Conservation (phyloP, 2,329 filamentous ascomycete genomes). For the Diplocarpon mali region DNA sequence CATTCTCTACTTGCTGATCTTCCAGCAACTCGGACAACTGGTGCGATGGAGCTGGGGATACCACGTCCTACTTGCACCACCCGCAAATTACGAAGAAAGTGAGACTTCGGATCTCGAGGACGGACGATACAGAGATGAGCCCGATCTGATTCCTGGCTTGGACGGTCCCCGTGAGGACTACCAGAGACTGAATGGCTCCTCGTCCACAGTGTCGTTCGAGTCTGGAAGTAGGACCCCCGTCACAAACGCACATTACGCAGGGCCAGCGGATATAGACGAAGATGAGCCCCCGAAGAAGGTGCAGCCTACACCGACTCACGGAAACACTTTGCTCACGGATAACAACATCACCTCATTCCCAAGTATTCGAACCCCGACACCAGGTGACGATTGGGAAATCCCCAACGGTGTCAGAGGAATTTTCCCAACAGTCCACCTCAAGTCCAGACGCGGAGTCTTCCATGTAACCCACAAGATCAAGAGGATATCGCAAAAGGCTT, state of each 20-base stretch:
- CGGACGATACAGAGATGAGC: conserved; percentile 46
- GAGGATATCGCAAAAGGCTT: conserved; percentile 25
- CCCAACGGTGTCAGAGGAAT: conserved; percentile 34
- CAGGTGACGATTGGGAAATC: conserved; percentile 22
- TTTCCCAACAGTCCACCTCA: conserved; percentile 29
- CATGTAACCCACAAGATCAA: conserved; percentile 11
- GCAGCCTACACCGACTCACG: conserved; percentile 17
- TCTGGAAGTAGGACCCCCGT: conserved; percentile 27
- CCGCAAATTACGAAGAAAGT: conserved; percentile 53
- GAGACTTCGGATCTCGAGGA: conserved; percentile 27
- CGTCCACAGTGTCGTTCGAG: conserved; percentile 21
- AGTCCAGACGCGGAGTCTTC: conserved; percentile 20
- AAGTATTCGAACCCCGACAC: conserved; percentile 33
- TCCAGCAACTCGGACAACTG: conserved; percentile 92
- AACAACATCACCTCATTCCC: conserved; percentile 55
- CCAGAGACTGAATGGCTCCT: conserved; percentile 14
- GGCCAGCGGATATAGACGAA: conserved; percentile 33
- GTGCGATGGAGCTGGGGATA: conserved; percentile 98
- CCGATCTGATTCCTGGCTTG: conserved; percentile 37
- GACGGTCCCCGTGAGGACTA: conserved; percentile 35
- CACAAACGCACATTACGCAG: conserved; percentile 21
- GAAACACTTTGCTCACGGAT: conserved; percentile 21
- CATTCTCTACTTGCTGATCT: conserved; percentile 91
- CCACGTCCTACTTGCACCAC: conserved; percentile 82
- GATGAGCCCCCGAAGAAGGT: conserved; percentile 16